Evolutionary conservation across 2,329 filamentous ascomycete genomes (phyloP).

Genomic region (Scedosporium boydii): DNA sequence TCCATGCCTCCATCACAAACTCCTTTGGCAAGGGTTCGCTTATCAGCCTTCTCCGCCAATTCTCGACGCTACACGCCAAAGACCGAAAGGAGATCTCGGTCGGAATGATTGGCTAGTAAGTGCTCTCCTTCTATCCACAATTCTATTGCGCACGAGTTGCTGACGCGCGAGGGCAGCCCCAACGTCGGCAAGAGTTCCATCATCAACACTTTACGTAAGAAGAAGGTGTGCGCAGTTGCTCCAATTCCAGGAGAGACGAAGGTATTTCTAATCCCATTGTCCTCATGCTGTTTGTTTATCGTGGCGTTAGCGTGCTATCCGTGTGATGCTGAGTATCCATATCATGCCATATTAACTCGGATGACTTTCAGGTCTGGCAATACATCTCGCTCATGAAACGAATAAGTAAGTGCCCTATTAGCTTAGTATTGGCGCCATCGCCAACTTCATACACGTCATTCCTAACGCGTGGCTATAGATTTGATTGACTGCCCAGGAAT

Average conservation of each 20-base stretch:
- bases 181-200: constrained; percentile 96
- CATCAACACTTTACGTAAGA: constrained; percentile 91
- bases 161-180: constrained; percentile 32
- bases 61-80: constrained; percentile 70
- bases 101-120: constrained; percentile 55
- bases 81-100: constrained; percentile 92
- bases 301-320: neutral
- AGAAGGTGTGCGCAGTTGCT: constrained; percentile 87
- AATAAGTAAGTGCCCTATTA: constrained; percentile 36
- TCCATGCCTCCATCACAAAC: constrained; percentile 91
- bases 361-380: constrained; percentile 75
- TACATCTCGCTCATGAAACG: constrained; percentile 93
- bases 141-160: neutral
- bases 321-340: neutral
- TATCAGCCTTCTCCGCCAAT: constrained; percentile 86
- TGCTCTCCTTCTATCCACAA: neutral
- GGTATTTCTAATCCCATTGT: neutral
- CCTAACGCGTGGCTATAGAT: constrained; percentile 8
- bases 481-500: constrained; percentile 96
- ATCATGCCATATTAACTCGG: neutral
- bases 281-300: neutral
- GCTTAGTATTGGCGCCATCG: neutral
- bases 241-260: constrained; percentile 75
- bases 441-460: constrained; percentile 21
- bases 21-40: constrained; percentile 93